Evolutionary conservation across 2,329 filamentous ascomycete genomes (phyloP).

Genomic region (Diaporthe vexans): DNA sequence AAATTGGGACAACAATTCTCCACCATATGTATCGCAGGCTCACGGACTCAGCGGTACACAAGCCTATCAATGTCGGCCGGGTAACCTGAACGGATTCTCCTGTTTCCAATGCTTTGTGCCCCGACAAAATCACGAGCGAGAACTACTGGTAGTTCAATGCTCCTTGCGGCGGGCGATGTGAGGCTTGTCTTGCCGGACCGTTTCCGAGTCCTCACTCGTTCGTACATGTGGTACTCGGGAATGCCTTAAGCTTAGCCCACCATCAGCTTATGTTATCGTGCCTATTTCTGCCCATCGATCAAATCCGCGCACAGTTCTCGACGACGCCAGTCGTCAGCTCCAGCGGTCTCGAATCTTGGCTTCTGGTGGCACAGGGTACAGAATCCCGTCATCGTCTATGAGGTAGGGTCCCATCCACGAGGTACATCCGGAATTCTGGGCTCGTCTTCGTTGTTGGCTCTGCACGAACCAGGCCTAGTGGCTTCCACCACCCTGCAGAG

Average conservation of each 20-base stretch:
- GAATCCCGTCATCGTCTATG: constrained; percentile 30
- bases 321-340: constrained; percentile 28
- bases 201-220: background rate
- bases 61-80: background rate
- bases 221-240: background rate
- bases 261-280: constrained; percentile 31
- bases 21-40: constrained; percentile 20
- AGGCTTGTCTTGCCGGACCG: background rate
- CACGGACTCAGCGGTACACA: background rate
- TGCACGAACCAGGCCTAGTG: constrained; percentile 35
- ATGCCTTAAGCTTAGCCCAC: background rate
- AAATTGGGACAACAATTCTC: constrained; percentile 5
- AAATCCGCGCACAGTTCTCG: background rate
- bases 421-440: constrained; percentile 13
- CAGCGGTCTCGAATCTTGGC: constrained; percentile 7
- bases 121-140: background rate
- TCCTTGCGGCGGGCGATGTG: background rate
- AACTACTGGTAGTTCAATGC: background rate
- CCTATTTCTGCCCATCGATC: constrained; percentile 12
- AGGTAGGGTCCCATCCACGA: background rate
- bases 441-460: constrained; percentile 28
- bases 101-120: background rate
- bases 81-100: background rate
- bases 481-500: constrained; percentile 33
- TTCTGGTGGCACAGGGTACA: constrained; percentile 13